Evolutionary conservation across 164 flowering plant species (phyloP), one percentile per base, ranked within the genome.

Genomic region (Cinnamomum chago): DNA sequence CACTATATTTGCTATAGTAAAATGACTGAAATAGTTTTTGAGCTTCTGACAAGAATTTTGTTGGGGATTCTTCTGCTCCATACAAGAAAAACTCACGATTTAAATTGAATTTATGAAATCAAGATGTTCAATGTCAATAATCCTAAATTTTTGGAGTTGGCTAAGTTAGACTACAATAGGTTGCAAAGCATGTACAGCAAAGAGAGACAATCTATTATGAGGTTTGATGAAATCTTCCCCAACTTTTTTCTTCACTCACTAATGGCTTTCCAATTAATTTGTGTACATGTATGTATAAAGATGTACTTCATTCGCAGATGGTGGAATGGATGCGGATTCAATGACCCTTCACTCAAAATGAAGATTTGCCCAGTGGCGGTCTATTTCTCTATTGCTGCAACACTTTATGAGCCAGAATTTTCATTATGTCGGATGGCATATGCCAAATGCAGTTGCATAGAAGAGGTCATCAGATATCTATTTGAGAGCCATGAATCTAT

Each of bases 401-500:
- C 74, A 20, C 33, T 72, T n/a, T 62, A 60, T 64, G 68, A 72
- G n/a, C 51, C 27, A 60, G 74, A 72, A 47, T 72, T n/a, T 40
- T 28, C 74, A 15, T 27, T 22, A 15, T 60, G 74, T 23, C 67
- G 68, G 17, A 30, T 72, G 18, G 67, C 27, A 10, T 62, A 64
- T 30, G 30, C 30, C 67, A 72, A 72, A 58, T 72, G 74, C 55
- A 72, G 35, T 62, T 72, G 24, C 52, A 11, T 71, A 20, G 65
- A 71, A 22, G 33, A 52, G 22, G 15, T 60, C 30, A 25, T 71
- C 27, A 30, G 25, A 71, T 35, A 71, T 55, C n/a, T 71, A 64
- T 71, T 52, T 60, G 58, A 4, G 73, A 71, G 33, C 73, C 73
- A 71, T 58, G 73, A 28, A 71, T 71, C 73, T 5, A 47, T 71